Evolutionary conservation across 768 basidiomycete genomes (phyloP).

Genomic region (Jaapia argillacea): DNA sequence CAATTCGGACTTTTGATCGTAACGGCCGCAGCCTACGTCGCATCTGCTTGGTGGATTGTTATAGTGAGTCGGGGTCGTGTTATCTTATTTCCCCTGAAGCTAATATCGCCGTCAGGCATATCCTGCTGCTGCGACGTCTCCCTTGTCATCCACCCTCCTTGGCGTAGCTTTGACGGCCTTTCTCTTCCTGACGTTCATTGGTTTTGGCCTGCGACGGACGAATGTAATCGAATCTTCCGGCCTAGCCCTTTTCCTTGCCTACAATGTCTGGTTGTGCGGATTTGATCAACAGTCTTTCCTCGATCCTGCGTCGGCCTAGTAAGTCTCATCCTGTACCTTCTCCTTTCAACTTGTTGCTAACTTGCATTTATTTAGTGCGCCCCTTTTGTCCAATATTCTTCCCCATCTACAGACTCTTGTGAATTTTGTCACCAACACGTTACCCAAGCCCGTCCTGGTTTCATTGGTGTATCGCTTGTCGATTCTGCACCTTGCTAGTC

Average conservation of each 20-base stretch:
- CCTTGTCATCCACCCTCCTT: constrained; percentile 80
- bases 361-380: constrained; percentile 35
- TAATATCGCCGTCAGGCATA: constrained; percentile 43
- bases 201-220: constrained; percentile 79
- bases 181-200: constrained; percentile 85
- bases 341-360: not conserved
- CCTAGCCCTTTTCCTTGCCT: constrained; percentile 81
- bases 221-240: constrained; percentile 90
- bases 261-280: constrained; percentile 85
- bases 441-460: constrained; percentile 77
- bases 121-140: constrained; percentile 72
- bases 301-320: constrained; percentile 74
- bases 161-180: constrained; percentile 85
- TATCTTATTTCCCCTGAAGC: not conserved
- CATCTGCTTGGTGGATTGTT: constrained; percentile 82
- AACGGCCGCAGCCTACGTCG: constrained; percentile 71
- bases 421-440: constrained; percentile 76
- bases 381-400: constrained; percentile 67
- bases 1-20: constrained; percentile 72
- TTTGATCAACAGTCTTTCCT: constrained; percentile 66
- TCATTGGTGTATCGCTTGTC: constrained; percentile 73
- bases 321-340: constrained; percentile 18
- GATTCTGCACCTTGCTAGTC: constrained; percentile 73
- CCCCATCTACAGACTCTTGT: constrained; percentile 72
- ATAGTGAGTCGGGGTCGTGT: constrained; percentile 30